Base-by-base conservation (phyloP, 2,329 filamentous ascomycete species). In the Aureobasidium sp. region DNA sequence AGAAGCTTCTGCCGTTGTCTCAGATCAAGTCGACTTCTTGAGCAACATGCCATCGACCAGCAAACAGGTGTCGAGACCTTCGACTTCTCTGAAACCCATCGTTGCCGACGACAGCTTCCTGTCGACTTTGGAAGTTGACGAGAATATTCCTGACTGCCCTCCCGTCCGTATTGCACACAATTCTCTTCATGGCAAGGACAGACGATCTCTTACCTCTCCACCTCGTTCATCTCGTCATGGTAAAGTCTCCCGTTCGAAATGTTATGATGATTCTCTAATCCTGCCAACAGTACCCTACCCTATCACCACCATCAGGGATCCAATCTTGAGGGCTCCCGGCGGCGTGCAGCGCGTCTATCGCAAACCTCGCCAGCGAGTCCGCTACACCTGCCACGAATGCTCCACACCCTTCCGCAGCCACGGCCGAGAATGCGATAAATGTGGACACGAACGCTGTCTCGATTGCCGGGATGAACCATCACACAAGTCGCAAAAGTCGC, bases 381-480 rank as follows among this genome's bases (percentile, higher is more conserved):
- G 77, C 5, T 79, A 77, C 71, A 75, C 72, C 45, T 91, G 88
- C 72, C 81, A 86, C 66, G 76, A 80, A 59, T 91, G 88, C 76
- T 79, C 79, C 20, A 77, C 83, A 44, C 88, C 84, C 71, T 78
- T 81, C 1, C 75, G 80, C 3, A 77, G 84, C 45, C 81, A 80
- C 7, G 78, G 78, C 25, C 31, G 36, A 6, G 74, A 75, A 39
- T 91, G 88, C 75, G 73, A 74, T 51, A 81, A 80, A 17, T 91
- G 88, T 69, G 77, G 79, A 1, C 82, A 87, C 68, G 74, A 79
- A 64, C 84, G 85, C 66, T 87, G 86, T 68, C 74, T 78, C 2
- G 75, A 79, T 59, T 89, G 86, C 68, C 79, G 79, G 17, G 79
- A 87, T 55, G 78, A 72, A 65, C 77, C 77, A 34, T 51, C 45